Percentiles rank a stretch among this genome's conserved stretches.
These are phyloP conservation scores for Paspalum notatum DNA, from an alignment of 176 grass and related monocot genomes.

Conservation along the genomic window DNA sequence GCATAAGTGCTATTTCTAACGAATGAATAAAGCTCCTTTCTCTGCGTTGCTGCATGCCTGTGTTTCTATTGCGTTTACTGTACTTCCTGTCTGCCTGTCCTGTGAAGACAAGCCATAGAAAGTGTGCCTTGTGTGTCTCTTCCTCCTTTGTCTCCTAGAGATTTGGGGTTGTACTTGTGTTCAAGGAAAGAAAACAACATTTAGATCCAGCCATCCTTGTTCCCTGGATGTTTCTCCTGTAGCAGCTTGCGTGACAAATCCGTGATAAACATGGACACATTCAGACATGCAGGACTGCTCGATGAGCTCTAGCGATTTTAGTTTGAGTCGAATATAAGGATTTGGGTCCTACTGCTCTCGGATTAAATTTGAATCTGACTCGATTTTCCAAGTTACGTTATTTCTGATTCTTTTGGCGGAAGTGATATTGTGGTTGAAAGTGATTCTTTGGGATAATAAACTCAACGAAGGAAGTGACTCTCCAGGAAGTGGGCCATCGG, in stretches of 20 bases:
- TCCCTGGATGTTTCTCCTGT: background rate
- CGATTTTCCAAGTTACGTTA: no score
- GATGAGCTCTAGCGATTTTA: background rate
- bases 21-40: constrained; percentile 58
- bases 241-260: background rate
- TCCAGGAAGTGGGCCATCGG: no score
- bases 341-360: background rate
- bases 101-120: constrained; percentile 24
- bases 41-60: constrained; percentile 1
- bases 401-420: no score
- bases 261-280: background rate
- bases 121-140: constrained; percentile 15
- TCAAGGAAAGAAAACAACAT: constrained; percentile 11
- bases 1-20: constrained; percentile 48
- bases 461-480: no score
- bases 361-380: no score
- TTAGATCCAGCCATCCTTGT: background rate
- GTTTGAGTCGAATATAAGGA: background rate
- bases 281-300: background rate
- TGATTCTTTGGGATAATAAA: no score
- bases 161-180: constrained; percentile 14
- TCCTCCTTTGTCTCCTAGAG: constrained; percentile 12
- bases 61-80: background rate
- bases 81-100: background rate
- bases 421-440: no score